These are phyloP conservation scores for Neonectria coccinea DNA, from an alignment of 2,329 filamentous ascomycete species.

Conservation along the genomic window DNA sequence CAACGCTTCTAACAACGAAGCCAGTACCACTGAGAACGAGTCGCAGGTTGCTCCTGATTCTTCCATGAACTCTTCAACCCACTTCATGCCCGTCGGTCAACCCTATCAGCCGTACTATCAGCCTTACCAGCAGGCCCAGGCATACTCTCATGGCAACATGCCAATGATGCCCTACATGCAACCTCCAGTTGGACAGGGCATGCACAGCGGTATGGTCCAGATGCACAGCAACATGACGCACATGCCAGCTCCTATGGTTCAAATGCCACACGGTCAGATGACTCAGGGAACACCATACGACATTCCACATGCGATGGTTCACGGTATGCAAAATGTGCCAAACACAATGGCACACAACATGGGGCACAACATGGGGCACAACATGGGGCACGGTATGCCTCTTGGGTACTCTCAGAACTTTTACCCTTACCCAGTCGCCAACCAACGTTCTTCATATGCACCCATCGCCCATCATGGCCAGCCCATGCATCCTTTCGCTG, in stretches of 20 bases:
- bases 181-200: not conserved
- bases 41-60: not conserved
- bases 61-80: not conserved
- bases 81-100: not conserved
- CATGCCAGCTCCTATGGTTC: not conserved
- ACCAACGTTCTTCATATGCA: not conserved
- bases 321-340: not conserved
- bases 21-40: not conserved
- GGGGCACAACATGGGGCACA: not conserved
- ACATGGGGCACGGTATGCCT: not conserved
- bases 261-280: not conserved
- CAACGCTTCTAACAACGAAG: not conserved
- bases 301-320: not conserved
- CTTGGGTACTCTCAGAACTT: not conserved
- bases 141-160: not conserved
- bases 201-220: not conserved
- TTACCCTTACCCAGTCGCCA: not conserved
- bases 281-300: not conserved
- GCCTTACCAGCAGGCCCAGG: not conserved
- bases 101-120: not conserved
- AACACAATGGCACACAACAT: not conserved
- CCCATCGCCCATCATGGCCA: not conserved
- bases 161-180: not conserved
- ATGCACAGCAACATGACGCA: not conserved
- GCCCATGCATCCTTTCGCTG: not conserved